phyloP scores from a whole-genome alignment of 352 stramenopile genomes.

The Phytophthora rubi region DNA sequence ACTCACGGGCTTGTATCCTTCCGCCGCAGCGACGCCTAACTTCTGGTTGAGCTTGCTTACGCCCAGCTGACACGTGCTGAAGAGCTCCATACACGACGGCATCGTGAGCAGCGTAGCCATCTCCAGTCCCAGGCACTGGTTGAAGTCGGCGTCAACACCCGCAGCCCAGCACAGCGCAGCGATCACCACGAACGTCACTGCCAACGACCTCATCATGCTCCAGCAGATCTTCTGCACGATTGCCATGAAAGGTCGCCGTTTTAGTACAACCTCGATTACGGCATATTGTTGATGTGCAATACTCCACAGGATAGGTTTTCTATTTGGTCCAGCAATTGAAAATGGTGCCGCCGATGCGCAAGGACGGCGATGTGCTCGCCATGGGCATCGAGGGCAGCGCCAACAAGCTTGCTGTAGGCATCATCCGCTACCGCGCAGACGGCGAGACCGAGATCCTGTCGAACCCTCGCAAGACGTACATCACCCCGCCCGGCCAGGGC shows the following conservation, averaged over 20 bases:
- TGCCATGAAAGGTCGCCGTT: conserved; percentile 36
- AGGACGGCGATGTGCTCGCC: conserved; percentile 87
- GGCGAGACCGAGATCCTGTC: conserved; percentile 94
- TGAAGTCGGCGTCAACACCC: conserved; percentile 41
- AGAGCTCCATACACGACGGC: conserved; percentile 47
- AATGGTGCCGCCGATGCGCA: conserved; percentile 47
- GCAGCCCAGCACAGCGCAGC: conserved; percentile 12
- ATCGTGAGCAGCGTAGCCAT: conserved; percentile 44
- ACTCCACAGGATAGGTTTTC: conserved; percentile 18
- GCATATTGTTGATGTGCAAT: conserved; percentile 1
- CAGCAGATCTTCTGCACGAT: conserved; percentile 13
- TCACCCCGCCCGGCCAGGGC: conserved; percentile 96
- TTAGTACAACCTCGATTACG: neutral
- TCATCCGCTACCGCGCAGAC: conserved; percentile 75
- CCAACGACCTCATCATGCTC: conserved; percentile 11
- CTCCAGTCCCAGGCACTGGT: conserved; percentile 63
- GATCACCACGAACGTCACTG: conserved; percentile 6
- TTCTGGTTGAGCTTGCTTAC: conserved; percentile 64
- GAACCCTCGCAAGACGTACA: conserved; percentile 99
- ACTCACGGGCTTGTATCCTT: conserved; percentile 54
- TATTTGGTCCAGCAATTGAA: conserved; percentile 39
- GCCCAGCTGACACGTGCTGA: conserved; percentile 50
- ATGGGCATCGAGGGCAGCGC: conserved; percentile 98
- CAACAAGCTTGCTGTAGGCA: conserved; percentile 97
- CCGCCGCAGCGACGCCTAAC: conserved; percentile 26